A percentile compares a stretch with the other conserved stretches of the same genome.
These are phyloP conservation scores for Suillus weaverae DNA, from an alignment of 768 basidiomycete genomes.

Conservation along the genomic window DNA sequence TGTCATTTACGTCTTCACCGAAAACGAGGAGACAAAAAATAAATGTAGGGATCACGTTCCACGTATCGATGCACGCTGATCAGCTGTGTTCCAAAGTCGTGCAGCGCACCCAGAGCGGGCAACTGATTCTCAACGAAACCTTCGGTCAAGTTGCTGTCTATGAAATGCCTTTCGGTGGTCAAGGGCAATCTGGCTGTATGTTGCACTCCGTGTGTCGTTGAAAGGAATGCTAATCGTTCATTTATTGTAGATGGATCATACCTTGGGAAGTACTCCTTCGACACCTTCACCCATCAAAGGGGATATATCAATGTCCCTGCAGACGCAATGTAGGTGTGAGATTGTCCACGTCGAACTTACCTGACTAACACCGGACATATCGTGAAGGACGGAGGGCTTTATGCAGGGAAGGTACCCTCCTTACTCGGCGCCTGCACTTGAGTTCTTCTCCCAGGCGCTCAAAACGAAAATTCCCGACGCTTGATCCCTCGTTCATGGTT, in stretches of 20 bases:
- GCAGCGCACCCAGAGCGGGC: conserved; percentile 50
- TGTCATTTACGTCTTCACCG: conserved; percentile 58
- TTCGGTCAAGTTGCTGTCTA: conserved; percentile 44
- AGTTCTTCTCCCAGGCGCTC: neutral
- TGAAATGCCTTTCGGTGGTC: conserved; percentile 47
- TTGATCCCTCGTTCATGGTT: neutral
- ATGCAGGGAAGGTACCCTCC: conserved; percentile 62
- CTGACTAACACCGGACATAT: neutral
- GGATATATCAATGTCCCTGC: conserved; percentile 48
- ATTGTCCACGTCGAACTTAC: neutral
- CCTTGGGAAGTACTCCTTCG: conserved; percentile 47
- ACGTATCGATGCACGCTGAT: neutral
- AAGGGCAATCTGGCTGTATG: conserved; percentile 61
- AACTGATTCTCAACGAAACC: conserved; percentile 53
- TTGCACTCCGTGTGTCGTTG: conserved; percentile 1
- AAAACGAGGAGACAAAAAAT: conserved; percentile 36
- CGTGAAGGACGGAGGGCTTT: conserved; percentile 47
- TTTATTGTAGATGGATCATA: conserved; percentile 47
- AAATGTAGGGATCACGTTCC: conserved; percentile 19
- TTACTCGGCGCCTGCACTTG: conserved; percentile 31
- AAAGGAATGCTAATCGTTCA: neutral
- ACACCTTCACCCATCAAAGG: conserved; percentile 48
- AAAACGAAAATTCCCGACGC: neutral
- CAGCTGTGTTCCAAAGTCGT: conserved; percentile 39
- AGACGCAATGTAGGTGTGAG: conserved; percentile 37